Base-by-base conservation (phyloP, 371 early-diverging fungal genomes). In the Mycotypha africana region DNA sequence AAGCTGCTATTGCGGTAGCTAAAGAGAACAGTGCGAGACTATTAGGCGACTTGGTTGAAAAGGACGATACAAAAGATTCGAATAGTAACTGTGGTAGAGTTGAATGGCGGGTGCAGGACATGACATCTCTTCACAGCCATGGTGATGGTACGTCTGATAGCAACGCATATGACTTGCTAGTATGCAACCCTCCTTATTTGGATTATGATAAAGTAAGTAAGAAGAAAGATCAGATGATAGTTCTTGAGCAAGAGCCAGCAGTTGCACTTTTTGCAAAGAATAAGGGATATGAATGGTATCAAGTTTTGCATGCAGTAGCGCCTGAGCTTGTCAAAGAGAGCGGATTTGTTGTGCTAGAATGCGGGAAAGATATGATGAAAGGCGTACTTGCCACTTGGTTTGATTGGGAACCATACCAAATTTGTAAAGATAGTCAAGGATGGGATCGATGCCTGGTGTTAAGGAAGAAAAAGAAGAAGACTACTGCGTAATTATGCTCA, bases 181-280 rank as follows among this genome's bases (percentile, higher is more conserved):
- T 84, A 1, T 89, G 87, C 53, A 88, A 89, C 39, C 88, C 88
- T 9, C 89, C 89, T 0, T 89, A 89, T 49, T 63, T 86, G 11
- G 73, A 80, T 23, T 48, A 56, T 2, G 43, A 46, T 10, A 71
- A 61, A 17, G 53, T 39, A 42, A 36, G 60, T 11, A 59, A 60
- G 37, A 58, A 62, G 44, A 58, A 59, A 6, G 55, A 51, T 1
- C 47, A 60, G 2, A 65, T 60, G 50, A 47, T 50, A 23, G 49
- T 65, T 0, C 64, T 85, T 0, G 62, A 64, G 4, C 71, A 81
- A 44, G 88, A 88, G 52, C 88, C 89, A 5, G 40, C 56, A 1
- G 56, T 74, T 25, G 88, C 88, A 1, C 56, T 88, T 16, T 77
- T 83, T 58, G 82, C 86, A 0, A 74, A 74, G 4, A 71, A 79